Conservation (phyloP, 2,329 filamentous ascomycete species). For the Claviceps pusilla region DNA sequence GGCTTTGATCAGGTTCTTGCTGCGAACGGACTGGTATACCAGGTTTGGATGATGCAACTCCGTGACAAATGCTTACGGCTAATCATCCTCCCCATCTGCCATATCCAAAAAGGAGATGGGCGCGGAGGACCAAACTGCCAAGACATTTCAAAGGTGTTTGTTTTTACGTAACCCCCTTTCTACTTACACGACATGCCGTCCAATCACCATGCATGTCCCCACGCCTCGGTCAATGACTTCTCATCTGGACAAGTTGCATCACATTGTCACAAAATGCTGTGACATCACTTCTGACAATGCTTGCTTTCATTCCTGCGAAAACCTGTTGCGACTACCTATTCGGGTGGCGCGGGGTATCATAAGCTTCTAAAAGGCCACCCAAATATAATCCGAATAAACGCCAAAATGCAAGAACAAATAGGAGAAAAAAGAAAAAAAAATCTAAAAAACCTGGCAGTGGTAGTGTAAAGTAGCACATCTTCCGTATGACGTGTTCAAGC, state of each 20-base stretch:
- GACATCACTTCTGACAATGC: not conserved
- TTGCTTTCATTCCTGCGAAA: not conserved
- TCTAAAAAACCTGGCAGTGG: not conserved
- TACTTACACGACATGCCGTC: too few relatives aligned
- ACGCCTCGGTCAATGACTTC: not conserved
- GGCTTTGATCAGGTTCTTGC: too few relatives aligned
- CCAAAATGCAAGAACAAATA: not conserved
- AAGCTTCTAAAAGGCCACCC: not conserved
- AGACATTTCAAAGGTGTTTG: not conserved
- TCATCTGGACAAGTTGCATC: not conserved
- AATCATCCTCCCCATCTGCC: too few relatives aligned
- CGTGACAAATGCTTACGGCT: too few relatives aligned
- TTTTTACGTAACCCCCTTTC: not conserved
- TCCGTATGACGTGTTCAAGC: too few relatives aligned
- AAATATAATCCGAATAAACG: not conserved
- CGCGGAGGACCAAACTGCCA: not conserved
- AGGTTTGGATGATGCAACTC: too few relatives aligned
- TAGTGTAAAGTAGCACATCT: not conserved
- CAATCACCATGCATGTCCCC: not conserved
- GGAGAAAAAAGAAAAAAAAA: not conserved
- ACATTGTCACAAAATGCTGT: not conserved
- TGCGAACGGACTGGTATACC: too few relatives aligned
- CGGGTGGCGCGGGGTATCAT: constrained; percentile 1
- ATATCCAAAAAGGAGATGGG: not conserved
- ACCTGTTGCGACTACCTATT: not conserved